Conservation (phyloP, 2,329 filamentous ascomycete genomes). For the Aspergillus sp. region DNA sequence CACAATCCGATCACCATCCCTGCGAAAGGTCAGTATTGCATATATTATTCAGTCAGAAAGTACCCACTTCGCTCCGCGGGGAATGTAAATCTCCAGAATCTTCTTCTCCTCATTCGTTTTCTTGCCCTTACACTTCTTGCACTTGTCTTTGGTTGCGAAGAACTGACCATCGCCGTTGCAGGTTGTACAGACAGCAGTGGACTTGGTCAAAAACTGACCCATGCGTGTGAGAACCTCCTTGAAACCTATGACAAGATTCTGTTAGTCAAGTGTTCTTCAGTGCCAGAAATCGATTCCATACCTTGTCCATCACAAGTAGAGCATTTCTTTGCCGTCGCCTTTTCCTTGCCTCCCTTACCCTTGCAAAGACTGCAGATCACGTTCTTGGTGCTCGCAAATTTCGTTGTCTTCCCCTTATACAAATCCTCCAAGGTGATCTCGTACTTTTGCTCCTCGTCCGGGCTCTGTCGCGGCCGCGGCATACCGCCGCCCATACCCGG, state of each 20-base stretch:
- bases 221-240: constrained; percentile 78
- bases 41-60: no score
- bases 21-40: constrained; percentile 17
- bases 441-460: constrained; percentile 86
- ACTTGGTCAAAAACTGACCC: constrained; percentile 80
- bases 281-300: constrained; percentile 25
- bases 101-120: constrained; percentile 86
- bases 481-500: constrained; percentile 47
- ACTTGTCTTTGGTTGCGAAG: constrained; percentile 94
- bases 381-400: constrained; percentile 94
- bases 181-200: constrained; percentile 74
- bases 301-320: constrained; percentile 79
- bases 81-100: constrained; percentile 93
- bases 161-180: constrained; percentile 83
- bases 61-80: constrained; percentile 69
- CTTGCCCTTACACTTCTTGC: constrained; percentile 98
- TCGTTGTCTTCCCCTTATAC: constrained; percentile 98
- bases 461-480: constrained; percentile 60
- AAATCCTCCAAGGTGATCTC: constrained; percentile 89
- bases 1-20: constrained; percentile 82
- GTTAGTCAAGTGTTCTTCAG: not conserved
- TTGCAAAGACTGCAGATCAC: constrained; percentile 85
- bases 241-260: constrained; percentile 48
- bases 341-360: constrained; percentile 86
- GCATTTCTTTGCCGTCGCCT: constrained; percentile 80